Conservation (phyloP, 192 early-diverging fungal species). For the Linnemannia hyalina region DNA sequence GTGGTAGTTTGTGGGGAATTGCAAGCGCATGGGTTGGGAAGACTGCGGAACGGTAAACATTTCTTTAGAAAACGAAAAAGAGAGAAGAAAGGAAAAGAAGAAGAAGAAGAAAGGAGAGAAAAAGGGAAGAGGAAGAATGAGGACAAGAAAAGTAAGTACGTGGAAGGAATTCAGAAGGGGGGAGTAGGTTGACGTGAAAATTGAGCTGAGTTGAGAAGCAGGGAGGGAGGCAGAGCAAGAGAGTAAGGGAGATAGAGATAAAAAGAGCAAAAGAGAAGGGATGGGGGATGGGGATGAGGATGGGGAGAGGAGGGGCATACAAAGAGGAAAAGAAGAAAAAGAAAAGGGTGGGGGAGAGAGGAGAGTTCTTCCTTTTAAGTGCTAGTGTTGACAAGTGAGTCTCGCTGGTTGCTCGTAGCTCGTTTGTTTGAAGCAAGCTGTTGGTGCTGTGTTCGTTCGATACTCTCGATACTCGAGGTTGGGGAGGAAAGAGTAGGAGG, state of each 20-base stretch:
- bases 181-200: background rate
- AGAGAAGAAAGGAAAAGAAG: background rate
- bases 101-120: background rate
- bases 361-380: no score
- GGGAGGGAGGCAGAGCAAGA: background rate
- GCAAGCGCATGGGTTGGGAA: conserved; percentile 43
- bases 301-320: background rate
- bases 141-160: background rate
- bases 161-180: background rate
- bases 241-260: no score
- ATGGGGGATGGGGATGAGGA: background rate
- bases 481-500: background rate
- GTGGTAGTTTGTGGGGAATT: conserved; percentile 55
- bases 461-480: background rate
- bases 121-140: background rate
- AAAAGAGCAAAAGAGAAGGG: background rate
- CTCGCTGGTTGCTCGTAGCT: no score
- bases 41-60: conserved; percentile 50
- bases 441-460: background rate
- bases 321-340: background rate
- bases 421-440: background rate
- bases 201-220: background rate
- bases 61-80: background rate
- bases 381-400: no score
- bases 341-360: background rate